Base-by-base conservation (phyloP, 2,329 filamentous ascomycete species). In the Shiraia bambusicola region DNA sequence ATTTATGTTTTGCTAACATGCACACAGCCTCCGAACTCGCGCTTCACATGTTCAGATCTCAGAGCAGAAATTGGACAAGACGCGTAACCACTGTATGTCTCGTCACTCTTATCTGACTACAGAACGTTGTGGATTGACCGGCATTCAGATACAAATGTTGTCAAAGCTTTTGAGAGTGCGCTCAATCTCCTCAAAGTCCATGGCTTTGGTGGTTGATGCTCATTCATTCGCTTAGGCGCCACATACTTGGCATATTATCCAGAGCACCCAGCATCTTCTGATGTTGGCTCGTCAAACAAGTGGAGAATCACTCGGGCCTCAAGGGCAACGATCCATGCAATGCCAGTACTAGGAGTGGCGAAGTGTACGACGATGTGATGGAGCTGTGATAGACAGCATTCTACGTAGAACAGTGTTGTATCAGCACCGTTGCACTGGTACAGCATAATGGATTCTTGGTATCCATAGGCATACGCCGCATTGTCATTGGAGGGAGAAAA, bases 21-120 rank as follows among this genome's bases (percentile, higher is more conserved):
- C n/a, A 15, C 8, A 8, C 48, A 88, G 87, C 40, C 76, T 95
- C 32, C 86, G 85, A 60, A 96, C 91, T 2, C 83, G 90, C 48
- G 82, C 86, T 64, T 76, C 82, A 47, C 87, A 85, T 64, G 88
- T 95, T 22, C 81, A 85, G 48, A 75, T 88, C 30, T 81, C 85
- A 0, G 91, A 95, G 64, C 74, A 81, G 28, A 79, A 76, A 17
- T 75, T 95, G 42, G 81, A 83, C 39, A 78, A 84, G 53, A 93
- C 86, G 63, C 86, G 90, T 60, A 76, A 84, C 47, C 90, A 95
- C 58, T 88, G 90, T 95, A 72, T 72, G 86, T 71, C 2, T 8
- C 4, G 19, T 22, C 26, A 2, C n/a, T 19, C 7, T 27, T 14
- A 14, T 4, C n/a, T 13, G 11, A 11, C 1, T n/a, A 7, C 14